Evolutionary conservation across 108 stramenopile genomes (phyloP).

Genomic region (Skeletonema tropicum): DNA sequence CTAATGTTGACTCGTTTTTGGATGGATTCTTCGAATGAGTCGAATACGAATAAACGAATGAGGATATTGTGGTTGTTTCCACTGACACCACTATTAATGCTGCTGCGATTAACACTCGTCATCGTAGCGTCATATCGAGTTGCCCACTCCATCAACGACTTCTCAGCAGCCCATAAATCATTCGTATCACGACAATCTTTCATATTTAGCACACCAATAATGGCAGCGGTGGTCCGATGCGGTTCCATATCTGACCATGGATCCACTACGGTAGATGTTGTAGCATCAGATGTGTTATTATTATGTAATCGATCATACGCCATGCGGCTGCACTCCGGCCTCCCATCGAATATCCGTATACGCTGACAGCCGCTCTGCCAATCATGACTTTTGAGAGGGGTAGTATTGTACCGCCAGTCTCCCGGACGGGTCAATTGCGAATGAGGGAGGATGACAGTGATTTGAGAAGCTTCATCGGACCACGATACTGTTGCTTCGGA

Average conservation of each 20-base stretch:
- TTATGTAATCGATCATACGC: conserved; percentile 67
- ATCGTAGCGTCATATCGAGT: conserved; percentile 54
- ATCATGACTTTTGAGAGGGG: conserved; percentile 79
- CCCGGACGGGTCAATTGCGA: conserved; percentile 79
- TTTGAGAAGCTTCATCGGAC: conserved; percentile 27
- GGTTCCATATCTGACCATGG: conserved; percentile 79
- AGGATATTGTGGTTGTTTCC: conserved; percentile 31
- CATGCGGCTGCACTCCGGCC: conserved; percentile 60
- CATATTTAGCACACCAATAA: conserved; percentile 80
- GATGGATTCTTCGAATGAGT: conserved; percentile 70
- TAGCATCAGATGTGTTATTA: background rate
- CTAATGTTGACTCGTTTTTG: conserved; percentile 46
- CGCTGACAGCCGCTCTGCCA: conserved; percentile 81
- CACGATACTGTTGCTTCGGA: background rate
- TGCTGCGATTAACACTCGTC: conserved; percentile 30
- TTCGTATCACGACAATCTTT: conserved; percentile 61
- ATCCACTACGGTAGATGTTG: conserved; percentile 16
- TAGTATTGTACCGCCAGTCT: conserved; percentile 81
- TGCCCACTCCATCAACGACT: conserved; percentile 71
- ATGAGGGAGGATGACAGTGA: conserved; percentile 73
- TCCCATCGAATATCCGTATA: conserved; percentile 66
- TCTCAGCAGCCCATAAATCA: conserved; percentile 65
- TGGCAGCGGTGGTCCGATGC: conserved; percentile 67
- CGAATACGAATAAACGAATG: conserved; percentile 74
- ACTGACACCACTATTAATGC: background rate